Conservation (phyloP, 2,329 filamentous ascomycete species). For the Esteya vermicola region DNA sequence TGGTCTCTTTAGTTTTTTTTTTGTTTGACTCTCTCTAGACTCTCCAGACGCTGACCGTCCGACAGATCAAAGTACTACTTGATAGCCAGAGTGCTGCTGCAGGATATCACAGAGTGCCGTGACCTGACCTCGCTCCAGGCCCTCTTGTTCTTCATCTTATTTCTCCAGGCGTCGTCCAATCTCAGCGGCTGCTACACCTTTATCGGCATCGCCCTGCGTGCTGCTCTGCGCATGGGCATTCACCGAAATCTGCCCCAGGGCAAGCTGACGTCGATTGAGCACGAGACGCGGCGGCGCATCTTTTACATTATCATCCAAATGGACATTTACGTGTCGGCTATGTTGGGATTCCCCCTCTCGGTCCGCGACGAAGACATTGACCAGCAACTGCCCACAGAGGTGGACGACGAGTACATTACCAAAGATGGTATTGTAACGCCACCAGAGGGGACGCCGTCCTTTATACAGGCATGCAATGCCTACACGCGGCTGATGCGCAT, state of each 20-base stretch:
- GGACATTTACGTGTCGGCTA: slow-evolving; percentile 55
- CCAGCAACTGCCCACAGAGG: slow-evolving; percentile 47
- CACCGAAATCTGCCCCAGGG: slow-evolving; percentile 58
- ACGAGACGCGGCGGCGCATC: slow-evolving; percentile 47
- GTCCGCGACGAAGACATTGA: slow-evolving; percentile 52
- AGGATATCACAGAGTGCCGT: slow-evolving; percentile 54
- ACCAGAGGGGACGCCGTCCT: slow-evolving; percentile 40
- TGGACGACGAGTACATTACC: slow-evolving; percentile 56
- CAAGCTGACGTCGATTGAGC: slow-evolving; percentile 46
- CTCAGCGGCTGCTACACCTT: slow-evolving; percentile 70
- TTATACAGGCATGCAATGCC: slow-evolving; percentile 52
- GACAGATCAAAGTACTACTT: slow-evolving; percentile 61
- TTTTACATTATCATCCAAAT: slow-evolving; percentile 58
- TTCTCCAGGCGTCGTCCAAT: slow-evolving; percentile 66
- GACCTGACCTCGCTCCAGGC: slow-evolving; percentile 63
- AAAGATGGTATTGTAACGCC: slow-evolving; percentile 39
- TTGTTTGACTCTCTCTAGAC: too few species aligned
- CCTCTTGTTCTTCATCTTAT: slow-evolving; percentile 66
- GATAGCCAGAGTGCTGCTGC: slow-evolving; percentile 49
- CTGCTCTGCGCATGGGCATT: slow-evolving; percentile 62
- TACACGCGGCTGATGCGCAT: slow-evolving; percentile 50
- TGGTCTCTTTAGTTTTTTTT: slow-evolving; percentile 3
- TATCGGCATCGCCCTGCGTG: slow-evolving; percentile 62
- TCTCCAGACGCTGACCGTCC: neutral
- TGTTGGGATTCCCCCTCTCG: slow-evolving; percentile 51